Conservation (phyloP, 352 stramenopile species). For the Phytophthora nicotianae region DNA sequence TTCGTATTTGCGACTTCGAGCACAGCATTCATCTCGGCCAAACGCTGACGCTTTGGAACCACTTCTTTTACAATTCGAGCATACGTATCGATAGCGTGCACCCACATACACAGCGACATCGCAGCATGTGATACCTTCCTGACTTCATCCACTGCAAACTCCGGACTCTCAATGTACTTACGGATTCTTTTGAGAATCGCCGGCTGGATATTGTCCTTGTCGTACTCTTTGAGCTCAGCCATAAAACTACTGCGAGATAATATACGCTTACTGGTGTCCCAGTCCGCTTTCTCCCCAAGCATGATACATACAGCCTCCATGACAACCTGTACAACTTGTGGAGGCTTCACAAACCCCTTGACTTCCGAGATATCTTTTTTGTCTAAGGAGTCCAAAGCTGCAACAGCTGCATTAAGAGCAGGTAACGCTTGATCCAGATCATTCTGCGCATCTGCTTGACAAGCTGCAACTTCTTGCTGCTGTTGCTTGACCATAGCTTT, state of each 20-base stretch:
- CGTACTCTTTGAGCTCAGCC: conserved; percentile 84
- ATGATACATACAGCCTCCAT: conserved; percentile 92
- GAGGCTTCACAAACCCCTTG: conserved; percentile 86
- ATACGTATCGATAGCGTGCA: conserved; percentile 86
- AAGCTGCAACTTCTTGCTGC: conserved; percentile 60
- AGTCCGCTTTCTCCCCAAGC: conserved; percentile 83
- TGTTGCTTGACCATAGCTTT: conserved; percentile 71
- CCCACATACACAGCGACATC: conserved; percentile 90
- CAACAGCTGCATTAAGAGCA: conserved; percentile 73
- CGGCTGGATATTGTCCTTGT: conserved; percentile 78
- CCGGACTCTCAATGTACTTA: conserved; percentile 85
- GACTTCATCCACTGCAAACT: conserved; percentile 84
- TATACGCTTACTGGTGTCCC: conserved; percentile 85
- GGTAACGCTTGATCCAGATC: conserved; percentile 79
- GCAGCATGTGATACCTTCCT: conserved; percentile 82
- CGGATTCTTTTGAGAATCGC: conserved; percentile 73
- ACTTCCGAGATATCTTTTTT: conserved; percentile 90
- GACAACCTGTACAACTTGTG: conserved; percentile 81
- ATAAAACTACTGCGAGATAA: conserved; percentile 78
- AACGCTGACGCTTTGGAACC: conserved; percentile 67
- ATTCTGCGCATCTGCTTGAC: conserved; percentile 73
- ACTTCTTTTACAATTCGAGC: conserved; percentile 77
- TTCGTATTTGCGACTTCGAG: conserved; percentile 75
- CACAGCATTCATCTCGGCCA: conserved; percentile 76
- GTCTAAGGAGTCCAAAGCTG: conserved; percentile 79